Base-by-base conservation (phyloP, 1,284 basidiomycete species). In the Grifola frondosa region DNA sequence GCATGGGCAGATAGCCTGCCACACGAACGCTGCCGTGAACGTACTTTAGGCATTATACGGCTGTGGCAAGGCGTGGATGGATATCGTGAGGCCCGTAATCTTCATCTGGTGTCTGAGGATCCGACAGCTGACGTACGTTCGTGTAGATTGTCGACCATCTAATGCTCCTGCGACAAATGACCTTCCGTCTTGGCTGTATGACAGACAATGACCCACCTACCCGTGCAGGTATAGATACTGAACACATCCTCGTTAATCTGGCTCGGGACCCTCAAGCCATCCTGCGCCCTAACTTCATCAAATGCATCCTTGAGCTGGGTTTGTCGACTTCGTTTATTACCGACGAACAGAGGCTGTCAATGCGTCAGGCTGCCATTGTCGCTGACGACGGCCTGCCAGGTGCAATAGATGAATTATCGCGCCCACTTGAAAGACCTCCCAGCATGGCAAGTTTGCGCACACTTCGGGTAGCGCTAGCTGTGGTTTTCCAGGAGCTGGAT, bases 1-100 rank as follows among this genome's bases (percentile, higher is more conserved):
- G 82, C 83, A 6, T 90, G 85, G 82, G 77, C 86, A 15, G 87
- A 89, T 55, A 84, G 83, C 58, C 66, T 86, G n/a, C 81, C 81
- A 2, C 75, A 81, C 47, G 73, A 77, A 44, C 61, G 63, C 13
- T 84, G 83, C 56, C 72, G 82, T 7, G 81, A 85, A 53, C 73
- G 80, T 32, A 71, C 75, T 1, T 61, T 89, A 7, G 77, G 74
- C 8, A 71, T 88, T 10, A 46, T 89, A 39, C 73, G 77, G 13
- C 49, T 88, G 22, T 90, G 88, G 88, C 87, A 89, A 62, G 70
- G 66, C 26, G 64, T 75, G 3, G 72, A 78, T 38, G 81, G 81
- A 3, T 86, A 85, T 61, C 69, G 77, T 22, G 78, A 84, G 69
- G 83, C 82, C 34, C 36, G 69, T 49, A 20, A 20, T 30, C n/a